A percentile compares a stretch with the other conserved stretches of the same genome.
Evolutionary conservation across 2,329 filamentous ascomycete species (phyloP).

Genomic region (Helminthosporium solani): DNA sequence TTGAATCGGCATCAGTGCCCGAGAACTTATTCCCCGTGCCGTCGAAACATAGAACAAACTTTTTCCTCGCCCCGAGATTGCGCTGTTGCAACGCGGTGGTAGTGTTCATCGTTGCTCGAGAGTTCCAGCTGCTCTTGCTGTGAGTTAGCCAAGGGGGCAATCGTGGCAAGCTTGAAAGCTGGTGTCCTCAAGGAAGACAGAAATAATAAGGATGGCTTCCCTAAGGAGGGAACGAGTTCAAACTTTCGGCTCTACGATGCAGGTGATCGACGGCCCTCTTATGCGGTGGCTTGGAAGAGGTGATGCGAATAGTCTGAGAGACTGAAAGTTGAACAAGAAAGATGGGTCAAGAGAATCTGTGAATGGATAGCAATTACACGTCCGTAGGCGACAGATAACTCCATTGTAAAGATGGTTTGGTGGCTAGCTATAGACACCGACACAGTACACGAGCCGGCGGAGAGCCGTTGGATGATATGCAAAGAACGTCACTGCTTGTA

Average conservation of each 20-base stretch:
- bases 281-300: too few relatives aligned
- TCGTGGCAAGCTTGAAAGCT: too few relatives aligned
- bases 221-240: background rate
- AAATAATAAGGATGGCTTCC: background rate
- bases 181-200: background rate
- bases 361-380: too few relatives aligned
- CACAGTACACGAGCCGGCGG: too few relatives aligned
- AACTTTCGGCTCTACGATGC: background rate
- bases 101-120: constrained; percentile 16
- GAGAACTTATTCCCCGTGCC: constrained; percentile 48
- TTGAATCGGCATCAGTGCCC: constrained; percentile 44
- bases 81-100: constrained; percentile 8
- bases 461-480: too few relatives aligned
- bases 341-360: too few relatives aligned
- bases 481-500: too few relatives aligned
- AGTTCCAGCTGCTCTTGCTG: constrained; percentile 12
- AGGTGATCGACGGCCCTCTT: background rate
- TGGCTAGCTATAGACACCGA: too few relatives aligned
- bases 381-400: too few relatives aligned
- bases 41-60: constrained; percentile 57
- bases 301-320: too few relatives aligned
- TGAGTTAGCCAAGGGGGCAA: background rate
- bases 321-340: too few relatives aligned
- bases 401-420: too few relatives aligned
- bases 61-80: constrained; percentile 48